Percentiles rank a stretch among this genome's conserved stretches.
Conservation (phyloP, 108 stramenopile species). For the Nitzschia palea region DNA sequence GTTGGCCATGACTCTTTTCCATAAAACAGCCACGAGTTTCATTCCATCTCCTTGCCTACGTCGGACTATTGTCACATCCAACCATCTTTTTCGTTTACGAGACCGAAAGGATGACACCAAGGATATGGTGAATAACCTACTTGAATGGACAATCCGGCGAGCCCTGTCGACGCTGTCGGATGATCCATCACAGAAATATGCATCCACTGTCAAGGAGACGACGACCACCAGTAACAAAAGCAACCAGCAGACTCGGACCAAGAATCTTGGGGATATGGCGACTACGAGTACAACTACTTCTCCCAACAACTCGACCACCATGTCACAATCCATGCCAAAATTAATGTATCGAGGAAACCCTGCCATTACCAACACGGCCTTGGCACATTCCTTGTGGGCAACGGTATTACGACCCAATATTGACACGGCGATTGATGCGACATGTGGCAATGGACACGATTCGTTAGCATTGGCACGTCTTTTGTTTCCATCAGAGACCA, state of each 20-base stretch:
- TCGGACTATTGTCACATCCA: too few species aligned
- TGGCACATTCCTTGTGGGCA: constrained; percentile 74
- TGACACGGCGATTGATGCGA: constrained; percentile 80
- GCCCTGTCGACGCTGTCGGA: not conserved
- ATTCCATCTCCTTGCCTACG: too few species aligned
- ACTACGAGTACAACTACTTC: too few species aligned
- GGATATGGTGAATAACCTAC: not conserved
- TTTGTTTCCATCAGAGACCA: constrained; percentile 42
- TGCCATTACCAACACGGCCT: constrained; percentile 59
- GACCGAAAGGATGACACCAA: too few species aligned
- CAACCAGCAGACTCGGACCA: too few species aligned
- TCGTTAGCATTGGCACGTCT: constrained; percentile 53
- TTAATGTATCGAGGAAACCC: constrained; percentile 42
- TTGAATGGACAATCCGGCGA: not conserved
- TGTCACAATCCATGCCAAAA: not conserved
- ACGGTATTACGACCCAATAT: constrained; percentile 50
- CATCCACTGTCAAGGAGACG: too few species aligned
- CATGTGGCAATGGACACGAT: constrained; percentile 81
- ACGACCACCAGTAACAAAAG: too few species aligned
- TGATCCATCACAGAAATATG: too few species aligned
- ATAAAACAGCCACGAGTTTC: too few species aligned
- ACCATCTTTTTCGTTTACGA: too few species aligned
- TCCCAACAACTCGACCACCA: not conserved
- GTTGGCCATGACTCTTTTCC: too few species aligned
- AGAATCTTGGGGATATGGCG: too few species aligned